A percentile compares a stretch with the other conserved stretches of the same genome.
Evolutionary conservation across 495 filamentous ascomycete species (phyloP).

Genomic region (Sphaerosporella brunnea): DNA sequence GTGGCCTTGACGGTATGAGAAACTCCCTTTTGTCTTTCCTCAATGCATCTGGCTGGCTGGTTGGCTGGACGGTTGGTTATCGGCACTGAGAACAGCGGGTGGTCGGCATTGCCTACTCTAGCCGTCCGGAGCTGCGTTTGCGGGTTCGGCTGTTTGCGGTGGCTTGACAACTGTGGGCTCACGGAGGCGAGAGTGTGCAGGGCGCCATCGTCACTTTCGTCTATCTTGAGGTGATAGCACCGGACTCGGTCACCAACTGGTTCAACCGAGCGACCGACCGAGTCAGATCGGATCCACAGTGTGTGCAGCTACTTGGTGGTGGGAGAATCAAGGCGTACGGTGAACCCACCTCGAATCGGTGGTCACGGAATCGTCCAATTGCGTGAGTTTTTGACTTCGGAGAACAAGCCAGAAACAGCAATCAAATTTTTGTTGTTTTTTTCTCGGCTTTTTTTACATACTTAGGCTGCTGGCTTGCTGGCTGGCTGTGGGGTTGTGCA

Average conservation of each 20-base stretch:
- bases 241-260: constrained; percentile 66
- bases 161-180: background rate
- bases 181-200: constrained; percentile 30
- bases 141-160: background rate
- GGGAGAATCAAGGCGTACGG: constrained; percentile 65
- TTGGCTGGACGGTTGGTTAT: too few relatives aligned
- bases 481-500: too few relatives aligned
- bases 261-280: constrained; percentile 76
- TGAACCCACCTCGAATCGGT: constrained; percentile 63
- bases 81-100: too few relatives aligned
- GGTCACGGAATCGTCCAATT: constrained; percentile 71
- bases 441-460: background rate
- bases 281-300: constrained; percentile 52
- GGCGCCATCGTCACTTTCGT: constrained; percentile 59
- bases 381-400: constrained; percentile 43
- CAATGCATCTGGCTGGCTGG: too few relatives aligned
- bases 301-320: constrained; percentile 56
- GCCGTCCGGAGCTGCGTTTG: too few relatives aligned
- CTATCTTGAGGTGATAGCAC: constrained; percentile 71
- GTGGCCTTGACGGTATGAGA: constrained; percentile 55
- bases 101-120: too few relatives aligned
- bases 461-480: background rate
- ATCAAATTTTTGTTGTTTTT: too few relatives aligned
- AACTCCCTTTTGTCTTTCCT: too few relatives aligned
- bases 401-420: too few relatives aligned